Conservation (phyloP, 805 yeast species). For the Saccharomycodes ludwigii region DNA sequence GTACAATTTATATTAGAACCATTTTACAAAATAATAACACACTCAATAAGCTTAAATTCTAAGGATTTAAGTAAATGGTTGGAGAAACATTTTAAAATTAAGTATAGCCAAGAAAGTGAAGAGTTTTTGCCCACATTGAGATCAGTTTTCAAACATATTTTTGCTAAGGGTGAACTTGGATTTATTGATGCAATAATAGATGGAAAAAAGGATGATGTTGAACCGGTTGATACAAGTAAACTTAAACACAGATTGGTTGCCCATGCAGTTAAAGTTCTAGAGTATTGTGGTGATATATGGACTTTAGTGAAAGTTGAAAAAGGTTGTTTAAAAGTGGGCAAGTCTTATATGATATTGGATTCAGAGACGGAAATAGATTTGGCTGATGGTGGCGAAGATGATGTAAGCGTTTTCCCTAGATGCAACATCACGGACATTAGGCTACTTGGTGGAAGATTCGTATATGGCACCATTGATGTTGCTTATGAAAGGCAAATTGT, state of each 20-base stretch:
- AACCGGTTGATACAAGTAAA: conserved; percentile 17
- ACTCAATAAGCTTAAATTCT: conserved; percentile 42
- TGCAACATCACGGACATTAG: conserved; percentile 30
- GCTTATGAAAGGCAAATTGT: conserved; percentile 60
- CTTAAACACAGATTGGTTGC: conserved; percentile 27
- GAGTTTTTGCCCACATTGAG: conserved; percentile 35
- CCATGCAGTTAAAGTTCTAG: conserved; percentile 45
- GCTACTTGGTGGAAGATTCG: conserved; percentile 63
- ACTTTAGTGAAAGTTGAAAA: conserved; percentile 44
- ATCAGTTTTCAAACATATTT: conserved; percentile 40
- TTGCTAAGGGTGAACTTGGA: conserved; percentile 38
- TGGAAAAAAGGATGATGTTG: conserved; percentile 26
- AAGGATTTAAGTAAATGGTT: conserved; percentile 32
- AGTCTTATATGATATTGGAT: conserved; percentile 42
- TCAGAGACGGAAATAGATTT: conserved; percentile 2
- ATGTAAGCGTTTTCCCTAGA: no score
- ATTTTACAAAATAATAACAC: conserved; percentile 59
- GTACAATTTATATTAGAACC: conserved; percentile 63
- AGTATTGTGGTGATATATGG: conserved; percentile 43
- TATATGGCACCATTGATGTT: conserved; percentile 36
- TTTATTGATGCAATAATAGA: conserved; percentile 32
- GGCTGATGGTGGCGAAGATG: conserved; percentile 55
- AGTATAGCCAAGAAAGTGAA: conserved; percentile 22
- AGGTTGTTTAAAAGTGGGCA: conserved; percentile 43
- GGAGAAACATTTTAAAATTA: conserved; percentile 35